Base-by-base conservation (phyloP, 768 basidiomycete genomes). In the Coprinopsis marcescibilis region DNA sequence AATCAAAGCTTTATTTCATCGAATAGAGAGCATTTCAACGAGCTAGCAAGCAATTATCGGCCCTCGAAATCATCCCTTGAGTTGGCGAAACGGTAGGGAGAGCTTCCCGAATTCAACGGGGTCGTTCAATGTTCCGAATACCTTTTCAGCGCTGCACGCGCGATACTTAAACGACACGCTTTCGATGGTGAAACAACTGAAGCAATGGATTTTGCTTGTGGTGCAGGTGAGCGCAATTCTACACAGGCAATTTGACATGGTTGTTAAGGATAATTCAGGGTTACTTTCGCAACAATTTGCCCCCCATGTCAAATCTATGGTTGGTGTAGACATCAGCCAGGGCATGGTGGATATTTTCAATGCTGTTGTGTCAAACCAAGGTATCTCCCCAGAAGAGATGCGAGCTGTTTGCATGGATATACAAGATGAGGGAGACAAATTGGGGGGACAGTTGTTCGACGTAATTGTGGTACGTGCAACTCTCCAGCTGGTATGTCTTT, bases 301-400 rank as follows among this genome's bases (percentile, higher is more conserved):
- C 0, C 69, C 78, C 1, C 66, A 83, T 52, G 74, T 75, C 37
- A 83, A 78, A 57, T 68, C 68, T 24, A 74, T 89, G 51, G 63
- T 88, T 13, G 88, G 86, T 8, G 78, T 85, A 13, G 89, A 90
- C 57, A 83, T 89, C 57, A 87, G 81, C 63, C 78, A 81, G 52
- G 74, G 64, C 1, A 76, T 81, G 69, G 82, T 89, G 7, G 79
- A 86, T 45, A 62, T 68, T 13, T 90, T 77, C 67, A 87, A 86
- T 61, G 55, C 63, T 43, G 66, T 70, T 17, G 78, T 78, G 11
- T 49, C 49, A 15, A 76, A 82, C 45, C 81, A 87, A 48, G 84
- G 85, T 3, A 75, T 87, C 29, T 55, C 72, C 1, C 62, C 68
- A 1, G 80, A 84, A 42, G 81, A 85, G 56, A 84, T 89, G 81